Evolutionary conservation across 495 filamentous ascomycete genomes (phyloP).

Genomic region (Annulohypoxylon bovei): DNA sequence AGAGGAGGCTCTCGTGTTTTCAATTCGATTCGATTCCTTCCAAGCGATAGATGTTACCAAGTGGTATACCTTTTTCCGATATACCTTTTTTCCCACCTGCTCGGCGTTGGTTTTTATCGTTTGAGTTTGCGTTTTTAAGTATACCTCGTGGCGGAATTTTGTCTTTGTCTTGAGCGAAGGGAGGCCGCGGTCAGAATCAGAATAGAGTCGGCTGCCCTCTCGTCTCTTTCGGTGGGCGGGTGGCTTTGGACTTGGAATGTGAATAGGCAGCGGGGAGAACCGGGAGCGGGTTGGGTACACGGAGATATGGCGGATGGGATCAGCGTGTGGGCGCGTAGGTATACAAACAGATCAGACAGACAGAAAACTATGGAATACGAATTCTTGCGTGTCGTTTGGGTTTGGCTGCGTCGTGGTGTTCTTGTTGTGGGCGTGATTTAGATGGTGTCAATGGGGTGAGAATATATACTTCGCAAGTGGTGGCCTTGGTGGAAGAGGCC

Average conservation of each 20-base stretch:
- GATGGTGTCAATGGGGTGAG: too few relatives aligned
- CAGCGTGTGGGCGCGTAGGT: not conserved
- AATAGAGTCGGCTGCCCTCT: not conserved
- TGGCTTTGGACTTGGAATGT: not conserved
- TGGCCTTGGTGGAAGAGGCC: too few relatives aligned
- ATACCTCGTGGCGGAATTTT: not conserved
- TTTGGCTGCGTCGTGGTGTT: too few relatives aligned
- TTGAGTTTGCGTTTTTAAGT: not conserved
- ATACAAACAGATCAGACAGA: slow-evolving; percentile 3
- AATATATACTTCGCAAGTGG: too few relatives aligned
- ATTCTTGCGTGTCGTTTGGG: slow-evolving; percentile 7
- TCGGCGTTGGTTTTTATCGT: slow-evolving; percentile 19
- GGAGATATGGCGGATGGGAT: not conserved
- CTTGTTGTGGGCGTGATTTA: too few relatives aligned
- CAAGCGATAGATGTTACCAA: not conserved
- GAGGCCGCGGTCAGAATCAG: too few relatives aligned
- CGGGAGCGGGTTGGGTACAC: not conserved
- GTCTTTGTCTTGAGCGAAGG: not conserved
- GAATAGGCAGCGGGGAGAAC: not conserved
- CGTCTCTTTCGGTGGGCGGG: not conserved
- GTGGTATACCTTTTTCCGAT: slow-evolving; percentile 12
- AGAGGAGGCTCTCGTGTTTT: not conserved
- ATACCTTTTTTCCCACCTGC: not conserved
- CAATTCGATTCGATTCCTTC: not conserved
- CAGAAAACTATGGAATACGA: slow-evolving; percentile 14